Base-by-base conservation (phyloP, 768 basidiomycete genomes). In the Coprinellus micaceus region DNA sequence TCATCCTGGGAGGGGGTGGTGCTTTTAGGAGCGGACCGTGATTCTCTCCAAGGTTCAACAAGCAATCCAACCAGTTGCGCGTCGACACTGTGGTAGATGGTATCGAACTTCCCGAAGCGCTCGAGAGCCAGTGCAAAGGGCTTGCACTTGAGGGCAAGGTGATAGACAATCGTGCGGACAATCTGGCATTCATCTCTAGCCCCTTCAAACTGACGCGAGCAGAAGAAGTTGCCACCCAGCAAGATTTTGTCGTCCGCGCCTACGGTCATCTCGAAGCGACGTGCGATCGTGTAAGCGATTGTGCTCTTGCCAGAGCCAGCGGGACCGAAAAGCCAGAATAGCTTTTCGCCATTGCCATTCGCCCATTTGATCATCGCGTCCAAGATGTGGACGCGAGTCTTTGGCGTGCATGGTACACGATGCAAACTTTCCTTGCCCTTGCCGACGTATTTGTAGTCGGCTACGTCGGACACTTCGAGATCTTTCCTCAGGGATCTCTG, bases 301-400 rank as follows among this genome's bases (percentile, higher is more conserved):
- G 49, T 51, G 21, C 19, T 51, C 49, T 51, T 51, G 9, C 49
- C 49, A 5, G 64, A 60, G 10, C 62, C 62, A 47, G 61, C 64
- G 5, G 56, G 62, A 11, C 64, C 64, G 25, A 49, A 53, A 9
- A 64, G 57, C 64, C 64, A 63, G 48, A 47, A 65, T 40, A 65
- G 49, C 4, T 29, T 60, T 39, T 58, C 59, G 44, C 60, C 57
- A 4, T 52, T 55, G 29, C 65, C 50, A 5, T 63, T 58, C 7
- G 62, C 68, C 69, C 68, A 71, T n/a, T 53, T 21, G 10, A 25
- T 44, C 13, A 69, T 65, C 1, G 60, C 39, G 17, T 60, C 24
- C 21, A 67, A 54, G 17, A 69, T 66, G 13, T 46, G 2, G 44
- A 65, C 63, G 22, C 68, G 64, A 3, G 68, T 69, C 59, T 61